Evolutionary conservation across 345 rosid species (phyloP), one percentile per base, ranked within the genome.

Genomic region (Linum lewisii): DNA sequence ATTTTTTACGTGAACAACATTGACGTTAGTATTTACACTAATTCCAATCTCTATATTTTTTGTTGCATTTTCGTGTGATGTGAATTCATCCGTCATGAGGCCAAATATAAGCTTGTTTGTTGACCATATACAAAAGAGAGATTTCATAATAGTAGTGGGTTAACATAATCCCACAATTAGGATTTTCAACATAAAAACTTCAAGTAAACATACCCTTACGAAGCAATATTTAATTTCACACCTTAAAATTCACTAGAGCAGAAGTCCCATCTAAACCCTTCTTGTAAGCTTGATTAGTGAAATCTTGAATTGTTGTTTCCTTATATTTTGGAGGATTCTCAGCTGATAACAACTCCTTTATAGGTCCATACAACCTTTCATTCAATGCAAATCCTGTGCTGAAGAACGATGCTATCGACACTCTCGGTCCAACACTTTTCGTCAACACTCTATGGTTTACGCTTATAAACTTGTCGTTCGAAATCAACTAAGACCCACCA

Each of bases 281-380:
- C 32, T 16, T 6, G 34, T 55, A 18, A 3, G 16, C 18, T 1
- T 20, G 36, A 2, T 18, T 7, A 8, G 26, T 14, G 36, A 2
- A 23, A n/a, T 78, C 79, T 15, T 75, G 24, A 2, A 67, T 22
- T 1, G 73, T 53, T 7, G 67, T 68, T 24, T 70, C 74, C 23
- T 67, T 19, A 61, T 76, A 73, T 18, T 68, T 24, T 1, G 78
- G 64, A 0, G 80, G 78, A 14, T 66, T 63, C 8, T 75, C 54
- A 20, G 73, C 72, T 0, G 81, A 76, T 38, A 73, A n/a, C 45
- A 76, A 20, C 13, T 79, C 78, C 24, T 59, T 61, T 14, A 76
- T 79, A 1, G 70, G 70, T 20, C 70, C 70, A 59, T 66, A 60
- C 1, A 38, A 0, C 44, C 54, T 66, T 7, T 51, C 24, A 13